phyloP scores from a whole-genome alignment of 2,329 filamentous ascomycete genomes.

The Phyllosticta capitalensis region DNA sequence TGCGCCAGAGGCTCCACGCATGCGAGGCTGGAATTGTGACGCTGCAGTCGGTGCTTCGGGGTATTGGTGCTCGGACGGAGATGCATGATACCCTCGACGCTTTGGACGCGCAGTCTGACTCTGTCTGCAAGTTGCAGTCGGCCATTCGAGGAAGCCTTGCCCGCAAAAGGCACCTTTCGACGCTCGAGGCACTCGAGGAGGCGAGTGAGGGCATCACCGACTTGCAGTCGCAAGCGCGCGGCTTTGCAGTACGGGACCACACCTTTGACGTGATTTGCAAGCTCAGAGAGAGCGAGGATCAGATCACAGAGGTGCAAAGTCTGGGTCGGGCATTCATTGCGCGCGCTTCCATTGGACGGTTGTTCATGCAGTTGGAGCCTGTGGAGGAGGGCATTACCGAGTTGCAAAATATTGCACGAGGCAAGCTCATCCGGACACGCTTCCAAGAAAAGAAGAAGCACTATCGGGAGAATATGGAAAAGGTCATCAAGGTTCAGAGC shows the following conservation, averaged over 20 bases:
- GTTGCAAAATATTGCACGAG: constrained; percentile 66
- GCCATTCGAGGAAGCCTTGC: constrained; percentile 40
- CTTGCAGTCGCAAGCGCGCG: constrained; percentile 60
- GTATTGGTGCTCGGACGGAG: constrained; percentile 17
- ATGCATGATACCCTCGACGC: constrained; percentile 1
- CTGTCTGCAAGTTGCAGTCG: constrained; percentile 43
- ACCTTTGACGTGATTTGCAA: constrained; percentile 57
- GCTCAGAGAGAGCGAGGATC: constrained; percentile 57
- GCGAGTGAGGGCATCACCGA: constrained; percentile 48
- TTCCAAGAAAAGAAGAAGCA: constrained; percentile 81
- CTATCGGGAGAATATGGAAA: constrained; percentile 96
- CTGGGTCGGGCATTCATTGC: constrained; percentile 70
- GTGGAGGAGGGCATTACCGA: constrained; percentile 69
- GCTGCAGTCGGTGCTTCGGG: constrained; percentile 12
- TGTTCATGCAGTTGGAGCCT: constrained; percentile 69
- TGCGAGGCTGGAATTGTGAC: background rate
- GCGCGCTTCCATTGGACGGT: constrained; percentile 61
- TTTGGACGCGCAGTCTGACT: constrained; percentile 35
- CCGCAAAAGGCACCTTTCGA: constrained; percentile 33
- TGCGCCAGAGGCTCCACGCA: background rate
- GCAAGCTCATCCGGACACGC: constrained; percentile 59
- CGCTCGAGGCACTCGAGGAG: constrained; percentile 45
- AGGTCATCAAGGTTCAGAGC: constrained; percentile 97
- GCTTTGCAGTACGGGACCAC: constrained; percentile 52
- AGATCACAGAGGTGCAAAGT: constrained; percentile 63